These are phyloP conservation scores for Oldenlandia corymbosa DNA, from an alignment of 257 asterid species.

Conservation along the genomic window DNA sequence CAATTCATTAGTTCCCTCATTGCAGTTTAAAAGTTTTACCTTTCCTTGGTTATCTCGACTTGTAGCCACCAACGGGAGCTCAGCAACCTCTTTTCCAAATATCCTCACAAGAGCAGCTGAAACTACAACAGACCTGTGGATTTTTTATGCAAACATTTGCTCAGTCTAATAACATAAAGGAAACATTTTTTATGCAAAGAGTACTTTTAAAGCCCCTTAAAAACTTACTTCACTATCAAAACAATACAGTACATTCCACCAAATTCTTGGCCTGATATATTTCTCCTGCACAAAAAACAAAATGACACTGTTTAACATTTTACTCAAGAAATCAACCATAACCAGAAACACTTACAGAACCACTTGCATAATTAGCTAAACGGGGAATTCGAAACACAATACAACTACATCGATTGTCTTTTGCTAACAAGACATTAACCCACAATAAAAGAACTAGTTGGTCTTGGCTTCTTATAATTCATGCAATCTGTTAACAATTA, in stretches of 20 bases:
- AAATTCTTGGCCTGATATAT: conserved; percentile 97
- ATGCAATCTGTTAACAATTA: too few species aligned
- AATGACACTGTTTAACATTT: neutral
- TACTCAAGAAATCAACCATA: neutral
- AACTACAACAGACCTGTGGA: conserved; percentile 73
- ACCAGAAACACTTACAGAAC: too few species aligned
- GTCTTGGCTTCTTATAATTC: too few species aligned
- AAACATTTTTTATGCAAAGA: neutral
- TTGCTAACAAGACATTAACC: neutral
- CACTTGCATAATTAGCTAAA: too few species aligned
- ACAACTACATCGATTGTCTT: neutral
- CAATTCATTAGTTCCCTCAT: too few species aligned
- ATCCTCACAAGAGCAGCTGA: conserved; percentile 96
- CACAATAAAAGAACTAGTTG: neutral
- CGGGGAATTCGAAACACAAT: conserved; percentile 1
- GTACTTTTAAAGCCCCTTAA: neutral
- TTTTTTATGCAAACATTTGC: conserved; percentile 1
- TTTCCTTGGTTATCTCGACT: conserved; percentile 81
- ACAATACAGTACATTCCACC: conserved; percentile 97
- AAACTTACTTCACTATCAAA: conserved; percentile 71
- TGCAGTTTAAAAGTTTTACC: conserved; percentile 42
- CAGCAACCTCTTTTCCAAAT: conserved; percentile 89
- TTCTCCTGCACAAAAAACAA: conserved; percentile 60
- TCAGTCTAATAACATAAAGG: neutral
- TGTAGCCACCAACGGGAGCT: conserved; percentile 96